These are phyloP conservation scores for Ogataea paraovalis DNA, from an alignment of 805 yeast species.

Conservation along the genomic window DNA sequence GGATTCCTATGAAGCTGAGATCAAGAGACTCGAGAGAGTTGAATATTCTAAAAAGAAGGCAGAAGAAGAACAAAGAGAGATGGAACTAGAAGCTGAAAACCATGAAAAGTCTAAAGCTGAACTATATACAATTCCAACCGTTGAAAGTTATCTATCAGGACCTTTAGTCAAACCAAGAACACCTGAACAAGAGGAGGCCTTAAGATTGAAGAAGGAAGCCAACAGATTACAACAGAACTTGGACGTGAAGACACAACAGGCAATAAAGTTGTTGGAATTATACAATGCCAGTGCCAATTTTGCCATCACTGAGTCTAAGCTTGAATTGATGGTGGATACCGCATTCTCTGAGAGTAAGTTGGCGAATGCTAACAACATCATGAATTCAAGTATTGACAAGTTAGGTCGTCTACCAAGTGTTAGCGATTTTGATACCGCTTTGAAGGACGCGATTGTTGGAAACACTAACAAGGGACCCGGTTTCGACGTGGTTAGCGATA, in stretches of 20 bases:
- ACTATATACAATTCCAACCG: conserved; percentile 72
- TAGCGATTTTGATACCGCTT: conserved; percentile 21
- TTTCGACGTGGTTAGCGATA: conserved; percentile 29
- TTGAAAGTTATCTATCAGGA: conserved; percentile 61
- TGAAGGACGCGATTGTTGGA: conserved; percentile 30
- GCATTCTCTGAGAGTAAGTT: conserved; percentile 44
- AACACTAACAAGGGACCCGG: conserved; percentile 31
- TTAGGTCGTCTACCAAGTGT: conserved; percentile 20
- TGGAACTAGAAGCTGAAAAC: conserved; percentile 30
- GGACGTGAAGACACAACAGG: conserved; percentile 46
- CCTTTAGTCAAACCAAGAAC: conserved; percentile 74
- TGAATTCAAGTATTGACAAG: conserved; percentile 17
- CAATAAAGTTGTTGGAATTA: conserved; percentile 58
- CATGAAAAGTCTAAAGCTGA: conserved; percentile 49
- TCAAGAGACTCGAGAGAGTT: conserved; percentile 33
- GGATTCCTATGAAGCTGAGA: conserved; percentile 48
- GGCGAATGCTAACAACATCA: conserved; percentile 19
- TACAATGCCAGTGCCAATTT: conserved; percentile 67
- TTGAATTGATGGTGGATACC: conserved; percentile 51
- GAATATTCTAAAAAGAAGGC: conserved; percentile 21
- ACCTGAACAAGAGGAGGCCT: conserved; percentile 55
- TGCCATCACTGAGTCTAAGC: conserved; percentile 68
- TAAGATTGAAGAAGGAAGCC: conserved; percentile 57
- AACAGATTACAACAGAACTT: conserved; percentile 60
- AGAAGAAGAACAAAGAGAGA: conserved; percentile 24